Base-by-base conservation (phyloP, 2,329 filamentous ascomycete genomes). In the Aspergillus ochraceus region DNA sequence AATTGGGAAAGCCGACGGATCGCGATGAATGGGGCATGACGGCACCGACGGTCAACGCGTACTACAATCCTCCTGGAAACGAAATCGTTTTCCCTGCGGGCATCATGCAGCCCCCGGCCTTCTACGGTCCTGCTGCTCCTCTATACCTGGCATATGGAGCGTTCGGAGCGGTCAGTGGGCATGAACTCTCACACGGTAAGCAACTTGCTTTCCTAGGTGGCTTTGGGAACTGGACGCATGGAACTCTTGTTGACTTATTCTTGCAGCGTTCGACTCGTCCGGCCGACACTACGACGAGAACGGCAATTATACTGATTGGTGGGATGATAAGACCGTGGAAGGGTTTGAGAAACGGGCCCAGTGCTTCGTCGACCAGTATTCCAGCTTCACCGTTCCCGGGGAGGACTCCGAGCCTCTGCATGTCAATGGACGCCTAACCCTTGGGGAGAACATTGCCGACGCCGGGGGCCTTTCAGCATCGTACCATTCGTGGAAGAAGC, bases 371-470 rank as follows among this genome's bases (percentile, higher is more conserved):
- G 77, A 88, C n/a, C 87, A 90, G 73, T 90, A 89, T 70, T 74
- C 76, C 59, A 82, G 87, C 36, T 89, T 84, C 69, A 85, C 83
- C 0, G 80, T 89, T 12, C 77, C 79, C 0, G 84, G 83, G 0
- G 79, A 84, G 11, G 80, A 87, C 42, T 84, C 79, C 1, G 82
- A 85, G 61, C 77, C 81, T 4, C 76, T 88, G 0, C 83, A 87
- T 61, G 83, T 90, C 57, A 86, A 89, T 60, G 88, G 88, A 10
- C 77, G 77, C 24, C 77, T 86, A 14, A 90, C 88, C 0, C 76
- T 90, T 2, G 86, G 84, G 20, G 89, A 91, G 75, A 90, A 90
- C 68, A 88, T 91, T 68, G 88, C 88, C 1, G 89, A 91, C 71
- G 86, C 88, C 0, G 88, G 88, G 17, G 89, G 88, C 14, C 70